Evolutionary conservation across 306 rosid genomes (phyloP).

Genomic region (Dryas drummondii): DNA sequence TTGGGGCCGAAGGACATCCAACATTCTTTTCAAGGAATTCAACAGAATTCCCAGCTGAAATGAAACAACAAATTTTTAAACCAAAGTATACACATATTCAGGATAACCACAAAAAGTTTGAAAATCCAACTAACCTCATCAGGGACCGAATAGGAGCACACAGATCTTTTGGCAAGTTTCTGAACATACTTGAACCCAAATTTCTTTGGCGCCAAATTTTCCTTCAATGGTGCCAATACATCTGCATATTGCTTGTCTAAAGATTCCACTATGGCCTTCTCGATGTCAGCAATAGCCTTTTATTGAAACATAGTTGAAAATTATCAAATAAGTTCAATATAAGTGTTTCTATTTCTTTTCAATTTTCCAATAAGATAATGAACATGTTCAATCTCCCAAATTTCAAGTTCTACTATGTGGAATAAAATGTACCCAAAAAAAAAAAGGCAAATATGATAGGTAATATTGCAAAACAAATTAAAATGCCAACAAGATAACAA

Average conservation of each 20-base stretch:
- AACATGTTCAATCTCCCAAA: background rate
- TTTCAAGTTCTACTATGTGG: background rate
- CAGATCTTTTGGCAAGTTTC: slow-evolving; percentile 80
- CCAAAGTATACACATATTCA: slow-evolving; percentile 3
- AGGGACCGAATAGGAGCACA: slow-evolving; percentile 64
- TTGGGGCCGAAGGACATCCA: slow-evolving; percentile 81
- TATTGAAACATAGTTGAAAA: slow-evolving; percentile 3
- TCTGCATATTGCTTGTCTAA: slow-evolving; percentile 95
- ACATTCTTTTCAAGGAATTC: slow-evolving; percentile 95
- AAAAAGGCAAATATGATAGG: background rate
- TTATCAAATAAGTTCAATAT: slow-evolving; percentile 8
- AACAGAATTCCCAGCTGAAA: slow-evolving; percentile 81
- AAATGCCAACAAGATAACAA: background rate
- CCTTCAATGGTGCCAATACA: slow-evolving; percentile 85
- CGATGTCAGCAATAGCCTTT: slow-evolving; percentile 89
- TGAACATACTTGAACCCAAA: slow-evolving; percentile 97
- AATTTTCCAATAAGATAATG: background rate
- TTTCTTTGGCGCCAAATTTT: slow-evolving; percentile 80
- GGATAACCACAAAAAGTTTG: slow-evolving; percentile 3
- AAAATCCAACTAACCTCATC: slow-evolving; percentile 67
- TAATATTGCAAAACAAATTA: background rate
- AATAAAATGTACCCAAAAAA: too few relatives aligned
- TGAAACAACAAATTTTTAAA: slow-evolving; percentile 17
- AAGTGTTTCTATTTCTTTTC: background rate
- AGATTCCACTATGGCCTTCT: slow-evolving; percentile 84